Conservation (phyloP, 306 rosid species). For the Calophaca sinica region DNA sequence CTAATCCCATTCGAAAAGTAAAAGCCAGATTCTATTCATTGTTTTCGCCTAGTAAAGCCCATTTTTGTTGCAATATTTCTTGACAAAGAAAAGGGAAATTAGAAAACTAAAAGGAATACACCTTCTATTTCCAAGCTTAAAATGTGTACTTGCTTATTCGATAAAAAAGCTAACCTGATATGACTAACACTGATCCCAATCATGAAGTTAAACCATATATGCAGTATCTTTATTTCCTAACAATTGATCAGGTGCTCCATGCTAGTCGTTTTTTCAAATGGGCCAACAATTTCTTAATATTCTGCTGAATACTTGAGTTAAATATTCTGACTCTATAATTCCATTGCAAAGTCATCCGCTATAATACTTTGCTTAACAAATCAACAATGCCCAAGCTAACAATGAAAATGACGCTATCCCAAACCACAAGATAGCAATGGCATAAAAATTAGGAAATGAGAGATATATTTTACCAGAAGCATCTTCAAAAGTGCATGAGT, state of each 20-base stretch:
- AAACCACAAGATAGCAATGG: constrained; percentile 30
- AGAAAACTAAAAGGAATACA: constrained; percentile 15
- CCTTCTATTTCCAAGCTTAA: constrained; percentile 1
- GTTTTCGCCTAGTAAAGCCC: not conserved
- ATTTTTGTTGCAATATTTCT: not conserved
- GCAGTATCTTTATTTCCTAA: too few species aligned
- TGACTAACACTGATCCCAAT: not conserved
- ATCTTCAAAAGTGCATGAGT: constrained; percentile 97
- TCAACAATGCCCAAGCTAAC: constrained; percentile 15
- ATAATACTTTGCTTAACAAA: constrained; percentile 7
- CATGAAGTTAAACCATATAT: not conserved
- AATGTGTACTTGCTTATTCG: not conserved
- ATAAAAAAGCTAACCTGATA: not conserved
- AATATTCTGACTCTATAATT: not conserved
- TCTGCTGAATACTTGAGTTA: not conserved
- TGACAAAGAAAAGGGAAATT: constrained; percentile 6
- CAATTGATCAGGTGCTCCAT: too few species aligned
- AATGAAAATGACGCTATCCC: constrained; percentile 28
- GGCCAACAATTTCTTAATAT: not conserved
- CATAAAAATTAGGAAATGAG: constrained; percentile 29
- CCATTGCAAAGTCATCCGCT: not conserved
- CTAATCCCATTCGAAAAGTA: not conserved
- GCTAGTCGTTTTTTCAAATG: not conserved
- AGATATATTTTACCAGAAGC: constrained; percentile 82
- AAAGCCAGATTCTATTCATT: not conserved